Conservation (phyloP, 352 stramenopile species). For the Pythium utonaiense region DNA sequence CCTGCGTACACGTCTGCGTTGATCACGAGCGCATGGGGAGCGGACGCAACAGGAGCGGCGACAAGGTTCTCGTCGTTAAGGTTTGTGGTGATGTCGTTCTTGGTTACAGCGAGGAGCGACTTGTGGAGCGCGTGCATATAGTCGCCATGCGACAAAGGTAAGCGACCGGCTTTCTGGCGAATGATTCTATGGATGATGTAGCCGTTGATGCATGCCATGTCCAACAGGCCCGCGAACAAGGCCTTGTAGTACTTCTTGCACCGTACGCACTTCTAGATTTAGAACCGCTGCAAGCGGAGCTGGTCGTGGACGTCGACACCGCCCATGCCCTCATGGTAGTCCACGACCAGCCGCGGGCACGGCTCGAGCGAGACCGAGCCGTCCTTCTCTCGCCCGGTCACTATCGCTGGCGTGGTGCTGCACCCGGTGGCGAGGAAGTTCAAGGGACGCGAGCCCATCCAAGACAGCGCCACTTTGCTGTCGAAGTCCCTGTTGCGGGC, state of each 20-base stretch:
- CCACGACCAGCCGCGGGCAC: not conserved
- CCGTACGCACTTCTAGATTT: constrained; percentile 8
- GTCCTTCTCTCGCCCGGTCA: not conserved
- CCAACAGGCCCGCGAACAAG: not conserved
- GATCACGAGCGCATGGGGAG: not conserved
- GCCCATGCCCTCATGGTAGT: constrained; percentile 5
- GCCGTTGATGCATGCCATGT: not conserved
- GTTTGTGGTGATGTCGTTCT: not conserved
- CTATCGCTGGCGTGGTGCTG: not conserved
- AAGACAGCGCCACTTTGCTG: not conserved
- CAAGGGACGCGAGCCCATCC: not conserved
- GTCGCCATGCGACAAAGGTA: not conserved
- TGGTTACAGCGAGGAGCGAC: not conserved
- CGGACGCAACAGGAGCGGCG: not conserved
- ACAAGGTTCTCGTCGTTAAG: not conserved
- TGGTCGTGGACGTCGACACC: constrained; percentile 8
- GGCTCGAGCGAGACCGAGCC: not conserved
- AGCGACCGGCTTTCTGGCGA: not conserved
- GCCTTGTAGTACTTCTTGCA: constrained; percentile 5
- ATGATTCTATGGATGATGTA: not conserved
- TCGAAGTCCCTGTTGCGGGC: not conserved
- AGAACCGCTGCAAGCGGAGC: constrained; percentile 15
- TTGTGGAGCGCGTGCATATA: not conserved
- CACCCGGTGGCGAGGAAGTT: not conserved
- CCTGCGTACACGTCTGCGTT: not conserved